A percentile compares a stretch with the other conserved stretches of the same genome.
These are phyloP conservation scores for Talaromyces sp. DNA, from an alignment of 2,329 filamentous ascomycete genomes.

Conservation along the genomic window DNA sequence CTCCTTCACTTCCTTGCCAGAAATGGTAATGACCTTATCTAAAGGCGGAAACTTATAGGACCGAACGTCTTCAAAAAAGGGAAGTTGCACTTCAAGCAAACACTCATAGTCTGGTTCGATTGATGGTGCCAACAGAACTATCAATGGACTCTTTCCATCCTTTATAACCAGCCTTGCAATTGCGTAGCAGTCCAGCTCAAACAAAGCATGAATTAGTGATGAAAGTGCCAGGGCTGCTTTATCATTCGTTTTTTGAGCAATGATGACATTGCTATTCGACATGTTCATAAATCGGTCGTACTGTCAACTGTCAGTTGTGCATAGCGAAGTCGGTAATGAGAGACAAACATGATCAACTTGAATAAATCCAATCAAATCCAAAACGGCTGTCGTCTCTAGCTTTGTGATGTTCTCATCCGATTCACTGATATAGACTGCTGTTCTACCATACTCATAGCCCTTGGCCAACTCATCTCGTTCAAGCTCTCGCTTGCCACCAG, in stretches of 20 bases:
- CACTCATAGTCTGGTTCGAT: constrained; percentile 79
- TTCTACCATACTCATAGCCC: constrained; percentile 90
- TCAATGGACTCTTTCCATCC: constrained; percentile 71
- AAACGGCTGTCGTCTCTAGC: constrained; percentile 68
- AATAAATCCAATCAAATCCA: constrained; percentile 87
- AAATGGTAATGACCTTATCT: constrained; percentile 82
- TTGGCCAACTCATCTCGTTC: constrained; percentile 81
- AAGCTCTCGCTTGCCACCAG: constrained; percentile 78
- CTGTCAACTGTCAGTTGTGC: constrained; percentile 38
- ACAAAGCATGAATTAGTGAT: constrained; percentile 82
- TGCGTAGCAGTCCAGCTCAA: constrained; percentile 80
- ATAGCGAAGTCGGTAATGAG: neutral
- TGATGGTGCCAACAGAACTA: constrained; percentile 75
- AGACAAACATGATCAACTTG: constrained; percentile 61
- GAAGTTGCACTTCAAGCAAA: constrained; percentile 82
- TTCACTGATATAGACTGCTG: constrained; percentile 82
- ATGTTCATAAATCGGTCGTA: constrained; percentile 83
- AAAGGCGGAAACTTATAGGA: constrained; percentile 89
- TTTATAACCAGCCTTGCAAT: constrained; percentile 82
- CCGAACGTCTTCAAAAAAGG: constrained; percentile 88
- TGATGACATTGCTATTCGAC: constrained; percentile 73
- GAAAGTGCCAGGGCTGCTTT: constrained; percentile 81
- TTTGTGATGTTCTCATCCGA: constrained; percentile 87
- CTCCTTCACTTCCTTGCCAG: constrained; percentile 72
- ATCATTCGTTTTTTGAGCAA: constrained; percentile 74